Percentiles rank a stretch among this genome's conserved stretches.
phyloP scores from a whole-genome alignment of 495 filamentous ascomycete species.

The Echria macrotheca region DNA sequence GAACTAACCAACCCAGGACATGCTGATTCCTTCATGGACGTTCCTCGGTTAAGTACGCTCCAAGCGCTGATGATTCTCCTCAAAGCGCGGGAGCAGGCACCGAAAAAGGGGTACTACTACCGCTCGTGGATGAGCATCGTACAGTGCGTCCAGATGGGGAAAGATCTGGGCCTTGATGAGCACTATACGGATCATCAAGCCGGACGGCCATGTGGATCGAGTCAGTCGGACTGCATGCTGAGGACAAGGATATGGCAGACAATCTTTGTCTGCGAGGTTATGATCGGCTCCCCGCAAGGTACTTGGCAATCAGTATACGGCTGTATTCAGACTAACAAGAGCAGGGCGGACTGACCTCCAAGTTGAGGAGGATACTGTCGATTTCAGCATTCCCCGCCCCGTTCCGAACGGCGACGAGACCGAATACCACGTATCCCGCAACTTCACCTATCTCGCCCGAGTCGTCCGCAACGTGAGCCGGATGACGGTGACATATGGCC shows the following conservation, averaged over 20 bases:
- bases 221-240: constrained; percentile 67
- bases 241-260: constrained; percentile 91
- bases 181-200: constrained; percentile 73
- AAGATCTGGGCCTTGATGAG: constrained; percentile 86
- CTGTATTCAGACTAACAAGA: no score
- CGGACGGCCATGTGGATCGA: constrained; percentile 62
- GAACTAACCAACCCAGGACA: constrained; percentile 62
- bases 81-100: constrained; percentile 86
- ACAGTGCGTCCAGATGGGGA: constrained; percentile 84
- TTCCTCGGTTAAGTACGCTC: constrained; percentile 86
- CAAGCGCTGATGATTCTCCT: constrained; percentile 84
- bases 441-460: constrained; percentile 74
- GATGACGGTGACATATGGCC: constrained; percentile 68
- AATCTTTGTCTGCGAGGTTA: constrained; percentile 78
- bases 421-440: constrained; percentile 71
- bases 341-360: constrained; percentile 78
- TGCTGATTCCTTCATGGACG: constrained; percentile 93
- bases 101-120: constrained; percentile 94
- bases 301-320: no score
- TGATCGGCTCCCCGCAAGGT: constrained; percentile 96
- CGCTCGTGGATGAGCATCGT: constrained; percentile 97
- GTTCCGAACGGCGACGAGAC: constrained; percentile 64
- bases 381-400: constrained; percentile 62
- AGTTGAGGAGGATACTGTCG: constrained; percentile 69
- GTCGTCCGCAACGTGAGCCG: constrained; percentile 73